Evolutionary conservation across 2,329 filamentous ascomycete species (phyloP).

Genomic region (Colletotrichum aenigma): DNA sequence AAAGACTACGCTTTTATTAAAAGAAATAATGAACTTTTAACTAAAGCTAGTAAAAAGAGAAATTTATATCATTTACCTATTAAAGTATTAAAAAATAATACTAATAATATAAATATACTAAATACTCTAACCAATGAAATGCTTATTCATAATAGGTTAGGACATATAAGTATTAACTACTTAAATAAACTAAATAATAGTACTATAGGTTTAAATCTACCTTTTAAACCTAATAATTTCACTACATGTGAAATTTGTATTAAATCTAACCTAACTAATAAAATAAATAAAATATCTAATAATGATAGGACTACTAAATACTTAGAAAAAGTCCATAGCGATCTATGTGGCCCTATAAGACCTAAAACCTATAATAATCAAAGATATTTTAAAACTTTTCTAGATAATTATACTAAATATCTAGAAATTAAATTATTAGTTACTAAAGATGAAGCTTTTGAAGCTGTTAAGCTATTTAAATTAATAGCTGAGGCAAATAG

Average conservation of each 20-base stretch:
- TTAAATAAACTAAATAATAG: background rate
- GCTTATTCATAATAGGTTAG: background rate
- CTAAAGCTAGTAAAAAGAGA: too few species aligned
- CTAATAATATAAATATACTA: too few species aligned
- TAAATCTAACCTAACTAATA: background rate
- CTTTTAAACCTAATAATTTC: background rate
- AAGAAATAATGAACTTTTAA: too few species aligned
- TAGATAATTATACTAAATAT: background rate
- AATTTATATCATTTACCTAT: too few species aligned
- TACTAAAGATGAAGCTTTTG: background rate
- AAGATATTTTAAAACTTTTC: too few species aligned
- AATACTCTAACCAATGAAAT: background rate
- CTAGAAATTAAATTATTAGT: background rate
- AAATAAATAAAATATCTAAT: background rate
- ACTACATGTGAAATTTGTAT: background rate
- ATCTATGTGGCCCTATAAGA: background rate
- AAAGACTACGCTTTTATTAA: background rate
- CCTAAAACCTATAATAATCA: background rate
- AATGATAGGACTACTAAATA: background rate
- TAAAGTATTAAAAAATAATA: background rate
- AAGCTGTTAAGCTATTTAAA: background rate
- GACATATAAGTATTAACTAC: background rate
- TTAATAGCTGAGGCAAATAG: background rate
- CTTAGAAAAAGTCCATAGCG: background rate
- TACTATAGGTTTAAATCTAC: background rate